Evolutionary conservation across 2,329 filamentous ascomycete species (phyloP), one percentile per base, ranked within the genome.

Genomic region (Ascochyta lentis): DNA sequence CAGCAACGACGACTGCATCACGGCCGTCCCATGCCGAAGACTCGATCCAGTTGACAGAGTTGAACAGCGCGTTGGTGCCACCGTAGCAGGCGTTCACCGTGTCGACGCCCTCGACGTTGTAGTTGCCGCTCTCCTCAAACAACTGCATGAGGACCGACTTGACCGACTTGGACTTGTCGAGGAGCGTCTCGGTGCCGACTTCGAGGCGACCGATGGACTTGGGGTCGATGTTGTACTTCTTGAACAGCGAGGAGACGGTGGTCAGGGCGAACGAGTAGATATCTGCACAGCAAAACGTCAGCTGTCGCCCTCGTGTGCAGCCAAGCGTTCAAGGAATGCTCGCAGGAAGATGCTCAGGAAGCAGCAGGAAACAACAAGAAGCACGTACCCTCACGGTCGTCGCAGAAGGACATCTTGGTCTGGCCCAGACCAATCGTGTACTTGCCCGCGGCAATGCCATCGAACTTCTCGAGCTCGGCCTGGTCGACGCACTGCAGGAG

Each of bases 131-230:
- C 52, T 77, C 72, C 60, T 77, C 76, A 59, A 83, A 83, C 42
- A 83, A 70, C 61, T 82, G 80, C 80, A 83, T 83, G 52, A 83
- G 71, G 45, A 83, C 80, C 4, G 79, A 80, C 75, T 83, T 83
- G 69, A 81, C 79, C 19, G 81, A 83, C 71, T 83, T 83, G 54
- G 80, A 81, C 77, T 83, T 83, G 78, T 83, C 81, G 58, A 83
- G 77, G 35, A 83, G 72, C 24, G 81, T 82, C 76, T 83, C 81
- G 48, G 81, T 83, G 67, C 81, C 81, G 58, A 83, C 81, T 66
- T 83, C 81, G 58, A 83, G 72, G 66, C 81, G 76, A 60, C 81
- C 81, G 66, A 83, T 83, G 49, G 71, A 73, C 61, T 77, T 79
- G 56, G 79, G 79, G 65, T 83, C 79, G 65, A 83, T 74, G 50